These are phyloP conservation scores for Cyathus striatus DNA, from an alignment of 768 basidiomycete species.

Conservation along the genomic window DNA sequence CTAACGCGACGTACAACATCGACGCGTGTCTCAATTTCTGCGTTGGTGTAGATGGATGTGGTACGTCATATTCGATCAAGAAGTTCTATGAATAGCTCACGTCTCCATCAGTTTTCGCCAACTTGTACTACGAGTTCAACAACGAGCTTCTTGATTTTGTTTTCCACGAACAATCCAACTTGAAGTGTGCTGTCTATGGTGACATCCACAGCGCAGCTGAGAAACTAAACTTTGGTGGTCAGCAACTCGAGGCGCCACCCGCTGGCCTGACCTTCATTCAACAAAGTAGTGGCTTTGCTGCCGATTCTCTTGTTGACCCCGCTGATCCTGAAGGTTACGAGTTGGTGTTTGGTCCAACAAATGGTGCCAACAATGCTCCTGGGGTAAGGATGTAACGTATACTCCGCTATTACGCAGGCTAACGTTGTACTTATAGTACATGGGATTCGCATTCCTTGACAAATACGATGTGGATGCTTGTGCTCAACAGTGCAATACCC, in stretches of 20 bases:
- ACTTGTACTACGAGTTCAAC: constrained; percentile 46
- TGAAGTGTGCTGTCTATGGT: constrained; percentile 43
- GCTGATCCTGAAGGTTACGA: constrained; percentile 37
- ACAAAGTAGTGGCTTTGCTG: constrained; percentile 37
- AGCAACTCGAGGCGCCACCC: constrained; percentile 28
- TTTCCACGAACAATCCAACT: constrained; percentile 32
- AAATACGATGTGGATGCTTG: constrained; percentile 43
- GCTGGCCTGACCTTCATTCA: constrained; percentile 36
- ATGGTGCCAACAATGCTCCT: constrained; percentile 42
- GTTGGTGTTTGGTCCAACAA: constrained; percentile 37
- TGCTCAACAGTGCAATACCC: constrained; percentile 36
- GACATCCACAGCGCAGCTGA: constrained; percentile 37
- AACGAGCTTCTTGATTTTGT: constrained; percentile 35
- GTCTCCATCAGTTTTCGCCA: constrained; percentile 34
- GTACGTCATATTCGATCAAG: constrained; percentile 24
- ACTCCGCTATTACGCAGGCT: not conserved
- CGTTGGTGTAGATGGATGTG: constrained; percentile 29
- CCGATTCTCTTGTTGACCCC: constrained; percentile 31
- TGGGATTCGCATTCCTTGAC: constrained; percentile 46
- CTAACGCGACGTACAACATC: constrained; percentile 40
- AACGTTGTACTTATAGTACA: constrained; percentile 30
- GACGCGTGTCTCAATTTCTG: constrained; percentile 38
- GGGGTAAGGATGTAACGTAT: constrained; percentile 22
- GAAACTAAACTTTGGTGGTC: constrained; percentile 41
- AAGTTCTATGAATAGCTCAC: not conserved